phyloP scores from a whole-genome alignment of 306 rosid genomes.

The Rosa multiflora region DNA sequence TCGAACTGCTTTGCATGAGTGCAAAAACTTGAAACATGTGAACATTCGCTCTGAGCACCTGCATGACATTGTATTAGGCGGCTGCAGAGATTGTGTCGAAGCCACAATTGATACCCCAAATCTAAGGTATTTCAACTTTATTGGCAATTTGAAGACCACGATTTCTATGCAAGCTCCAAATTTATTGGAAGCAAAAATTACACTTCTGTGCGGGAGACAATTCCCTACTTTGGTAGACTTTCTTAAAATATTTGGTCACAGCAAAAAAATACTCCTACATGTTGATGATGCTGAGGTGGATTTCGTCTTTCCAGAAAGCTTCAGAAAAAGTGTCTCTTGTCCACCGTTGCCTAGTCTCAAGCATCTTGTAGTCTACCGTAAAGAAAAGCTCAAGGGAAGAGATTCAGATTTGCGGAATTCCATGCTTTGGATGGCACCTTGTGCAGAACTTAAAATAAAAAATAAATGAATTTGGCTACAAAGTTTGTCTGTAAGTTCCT shows the following conservation, averaged over 20 bases:
- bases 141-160: background rate
- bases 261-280: background rate
- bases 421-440: slow-evolving; percentile 8
- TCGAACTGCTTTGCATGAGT: background rate
- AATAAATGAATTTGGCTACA: background rate
- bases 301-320: background rate
- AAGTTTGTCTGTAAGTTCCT: background rate
- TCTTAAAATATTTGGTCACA: background rate
- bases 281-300: background rate
- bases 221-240: background rate
- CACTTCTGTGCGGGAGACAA: background rate
- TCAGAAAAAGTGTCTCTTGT: background rate
- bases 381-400: background rate
- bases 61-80: background rate
- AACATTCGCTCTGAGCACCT: background rate
- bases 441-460: background rate
- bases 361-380: background rate
- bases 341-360: background rate
- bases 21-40: background rate
- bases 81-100: background rate
- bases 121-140: background rate
- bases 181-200: background rate
- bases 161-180: background rate
- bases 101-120: background rate
- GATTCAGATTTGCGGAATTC: background rate